Evolutionary conservation across 2,329 filamentous ascomycete species (phyloP).

Genomic region (Coniella lustricola): DNA sequence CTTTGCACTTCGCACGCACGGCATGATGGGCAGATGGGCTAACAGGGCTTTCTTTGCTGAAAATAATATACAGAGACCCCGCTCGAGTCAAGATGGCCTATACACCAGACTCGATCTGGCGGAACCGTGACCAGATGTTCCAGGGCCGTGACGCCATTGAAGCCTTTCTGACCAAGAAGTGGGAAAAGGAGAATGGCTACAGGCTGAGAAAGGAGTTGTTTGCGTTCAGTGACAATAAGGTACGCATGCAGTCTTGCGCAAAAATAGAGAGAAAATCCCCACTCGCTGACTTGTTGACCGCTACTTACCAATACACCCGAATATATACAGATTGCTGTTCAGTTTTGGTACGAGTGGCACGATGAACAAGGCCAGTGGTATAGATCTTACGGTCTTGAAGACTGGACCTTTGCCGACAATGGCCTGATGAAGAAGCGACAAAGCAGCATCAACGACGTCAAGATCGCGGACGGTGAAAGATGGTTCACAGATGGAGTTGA

Average conservation of each 20-base stretch:
- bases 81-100: constrained; percentile 62
- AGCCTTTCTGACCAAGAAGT: constrained; percentile 64
- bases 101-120: constrained; percentile 70
- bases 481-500: constrained; percentile 67
- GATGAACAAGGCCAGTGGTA: constrained; percentile 70
- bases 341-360: constrained; percentile 85
- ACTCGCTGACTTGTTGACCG: too few species aligned
- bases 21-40: too few species aligned
- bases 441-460: constrained; percentile 70
- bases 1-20: too few species aligned
- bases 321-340: constrained; percentile 60
- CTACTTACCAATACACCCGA: too few species aligned
- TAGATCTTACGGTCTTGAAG: constrained; percentile 77
- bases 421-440: constrained; percentile 66
- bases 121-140: constrained; percentile 67
- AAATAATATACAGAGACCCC: constrained; percentile 46
- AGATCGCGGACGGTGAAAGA: constrained; percentile 52
- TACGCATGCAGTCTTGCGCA: too few species aligned
- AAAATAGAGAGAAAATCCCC: too few species aligned
- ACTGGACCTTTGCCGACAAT: constrained; percentile 67
- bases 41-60: too few species aligned
- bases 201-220: constrained; percentile 78
- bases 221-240: constrained; percentile 62
- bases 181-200: constrained; percentile 65
- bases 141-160: constrained; percentile 61